Base-by-base conservation (phyloP, 257 asterid genomes). In the Solanum chmielewskii region DNA sequence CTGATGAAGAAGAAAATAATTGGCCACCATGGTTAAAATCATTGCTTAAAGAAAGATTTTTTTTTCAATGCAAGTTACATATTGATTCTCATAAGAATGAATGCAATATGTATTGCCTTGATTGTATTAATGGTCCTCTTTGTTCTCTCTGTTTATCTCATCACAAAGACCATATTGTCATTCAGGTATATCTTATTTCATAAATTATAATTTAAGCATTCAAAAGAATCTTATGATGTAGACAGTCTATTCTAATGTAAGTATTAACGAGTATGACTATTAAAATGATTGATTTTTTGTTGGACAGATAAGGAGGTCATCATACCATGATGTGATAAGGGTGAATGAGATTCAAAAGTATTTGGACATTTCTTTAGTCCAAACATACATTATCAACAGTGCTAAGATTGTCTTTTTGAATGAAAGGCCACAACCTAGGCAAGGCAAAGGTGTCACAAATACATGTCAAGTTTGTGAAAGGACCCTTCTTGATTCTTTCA, bases 31-130 rank as follows among this genome's bases (percentile, higher is more conserved):
- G 98, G 98, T 91, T 96, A 87, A 90, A 90, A 86, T 93, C 98
- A 27, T 91, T 96, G 83, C 91, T 96, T 74, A 91, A 86, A 60
- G 95, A 94, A n/a, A 91, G 93, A 70, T 96, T 94, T 85, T 96
- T 96, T 89, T 93, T 91, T 31, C 96, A 92, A 86, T 96, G 98
- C 95, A 93, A 94, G 90, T 83, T 87, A 80, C 98, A 96, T 92
- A 93, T 93, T 62, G 96, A 94, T 87, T 95, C 97, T 27, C 98
- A 96, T 92, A 94, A 93, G 91, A 94, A 96, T 87, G 98, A 95
- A 93, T 95, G 98, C 92, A 95, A 95, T 85, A 95, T 95, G 98
- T 95, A 91, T 82, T 95, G 98, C 49, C 92, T 95, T 93, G 97
- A 95, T 86, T 95, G 98, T 89, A 62, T 81, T 87, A 88, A 92